Percentiles rank a stretch among this genome's conserved stretches.
These are phyloP conservation scores for Haplosporangium gracile DNA, from an alignment of 192 early-diverging fungal species.

Conservation along the genomic window DNA sequence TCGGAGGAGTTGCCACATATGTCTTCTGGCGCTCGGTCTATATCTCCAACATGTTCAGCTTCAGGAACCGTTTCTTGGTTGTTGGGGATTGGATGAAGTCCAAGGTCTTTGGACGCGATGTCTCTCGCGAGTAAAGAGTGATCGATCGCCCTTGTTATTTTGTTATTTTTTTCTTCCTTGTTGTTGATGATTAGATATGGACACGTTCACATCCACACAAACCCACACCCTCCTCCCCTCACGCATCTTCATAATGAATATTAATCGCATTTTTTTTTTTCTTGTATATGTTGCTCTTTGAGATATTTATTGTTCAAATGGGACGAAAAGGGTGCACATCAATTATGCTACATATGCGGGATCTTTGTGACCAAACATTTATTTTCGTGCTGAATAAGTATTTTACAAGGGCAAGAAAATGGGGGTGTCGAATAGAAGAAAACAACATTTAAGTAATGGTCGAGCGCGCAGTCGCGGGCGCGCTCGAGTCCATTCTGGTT, in stretches of 20 bases:
- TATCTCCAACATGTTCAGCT: constrained; percentile 84
- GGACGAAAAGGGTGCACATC: not conserved
- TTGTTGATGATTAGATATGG: not conserved
- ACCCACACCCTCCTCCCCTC: not conserved
- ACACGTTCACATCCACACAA: not conserved
- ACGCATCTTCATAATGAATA: constrained; percentile 1
- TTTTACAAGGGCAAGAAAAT: not conserved
- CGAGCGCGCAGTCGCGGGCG: constrained; percentile 62
- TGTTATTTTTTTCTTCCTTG: not conserved
- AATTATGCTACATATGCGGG: too few relatives aligned
- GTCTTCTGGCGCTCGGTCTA: constrained; percentile 86
- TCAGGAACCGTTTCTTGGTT: constrained; percentile 87
- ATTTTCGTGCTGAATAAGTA: too few relatives aligned
- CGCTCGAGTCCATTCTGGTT: constrained; percentile 77
- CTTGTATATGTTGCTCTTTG: not conserved
- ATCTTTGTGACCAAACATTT: too few relatives aligned
- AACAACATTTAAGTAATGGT: constrained; percentile 30
- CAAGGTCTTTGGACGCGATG: constrained; percentile 91
- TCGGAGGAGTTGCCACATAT: constrained; percentile 78
- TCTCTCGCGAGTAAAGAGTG: constrained; percentile 83
- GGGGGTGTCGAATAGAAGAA: not conserved
- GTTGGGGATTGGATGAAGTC: constrained; percentile 94
- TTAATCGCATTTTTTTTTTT: not conserved
- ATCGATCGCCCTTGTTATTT: not conserved
- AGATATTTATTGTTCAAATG: not conserved